A percentile compares a stretch with the other conserved stretches of the same genome.
phyloP scores from a whole-genome alignment of 2,329 filamentous ascomycete genomes.

The Fusarium piperis region DNA sequence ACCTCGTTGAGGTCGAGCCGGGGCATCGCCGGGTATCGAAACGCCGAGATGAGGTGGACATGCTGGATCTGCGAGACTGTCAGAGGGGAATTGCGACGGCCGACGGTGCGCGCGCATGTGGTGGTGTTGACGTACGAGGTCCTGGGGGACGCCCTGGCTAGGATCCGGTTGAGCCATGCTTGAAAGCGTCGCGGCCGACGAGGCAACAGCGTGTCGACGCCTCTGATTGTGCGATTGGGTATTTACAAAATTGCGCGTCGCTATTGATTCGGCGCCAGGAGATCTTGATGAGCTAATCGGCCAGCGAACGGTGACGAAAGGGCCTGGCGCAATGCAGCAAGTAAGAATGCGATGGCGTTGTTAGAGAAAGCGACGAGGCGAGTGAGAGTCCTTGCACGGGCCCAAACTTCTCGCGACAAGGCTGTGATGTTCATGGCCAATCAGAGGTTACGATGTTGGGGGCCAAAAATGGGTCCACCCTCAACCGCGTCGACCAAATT shows the following conservation, averaged over 20 bases:
- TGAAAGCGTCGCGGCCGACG: slow-evolving; percentile 35
- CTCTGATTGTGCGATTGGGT: slow-evolving; percentile 33
- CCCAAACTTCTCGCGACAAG: slow-evolving; percentile 54
- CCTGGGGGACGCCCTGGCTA: slow-evolving; percentile 54
- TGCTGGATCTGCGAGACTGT: slow-evolving; percentile 74
- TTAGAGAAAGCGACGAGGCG: slow-evolving; percentile 22
- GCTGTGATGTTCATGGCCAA: slow-evolving; percentile 43
- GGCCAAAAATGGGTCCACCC: slow-evolving; percentile 28
- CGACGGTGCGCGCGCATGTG: not conserved
- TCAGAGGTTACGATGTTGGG: slow-evolving; percentile 8
- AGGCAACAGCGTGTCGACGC: slow-evolving; percentile 14
- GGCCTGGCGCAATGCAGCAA: slow-evolving; percentile 33
- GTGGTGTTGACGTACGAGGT: slow-evolving; percentile 48
- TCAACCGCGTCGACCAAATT: not conserved
- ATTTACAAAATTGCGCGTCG: not conserved
- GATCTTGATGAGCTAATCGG: slow-evolving; percentile 2
- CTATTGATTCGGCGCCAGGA: not conserved
- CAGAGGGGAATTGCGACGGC: slow-evolving; percentile 21
- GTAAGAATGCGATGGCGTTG: slow-evolving; percentile 35
- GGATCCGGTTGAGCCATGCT: slow-evolving; percentile 55
- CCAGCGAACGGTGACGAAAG: slow-evolving; percentile 22
- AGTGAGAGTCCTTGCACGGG: slow-evolving; percentile 35
- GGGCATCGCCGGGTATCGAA: slow-evolving; percentile 79
- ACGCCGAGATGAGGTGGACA: slow-evolving; percentile 87
- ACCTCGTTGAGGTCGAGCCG: slow-evolving; percentile 79